Base-by-base conservation (phyloP, 202 grass and related monocot genomes). In the Bolboschoenoplectus hybrid region DNA sequence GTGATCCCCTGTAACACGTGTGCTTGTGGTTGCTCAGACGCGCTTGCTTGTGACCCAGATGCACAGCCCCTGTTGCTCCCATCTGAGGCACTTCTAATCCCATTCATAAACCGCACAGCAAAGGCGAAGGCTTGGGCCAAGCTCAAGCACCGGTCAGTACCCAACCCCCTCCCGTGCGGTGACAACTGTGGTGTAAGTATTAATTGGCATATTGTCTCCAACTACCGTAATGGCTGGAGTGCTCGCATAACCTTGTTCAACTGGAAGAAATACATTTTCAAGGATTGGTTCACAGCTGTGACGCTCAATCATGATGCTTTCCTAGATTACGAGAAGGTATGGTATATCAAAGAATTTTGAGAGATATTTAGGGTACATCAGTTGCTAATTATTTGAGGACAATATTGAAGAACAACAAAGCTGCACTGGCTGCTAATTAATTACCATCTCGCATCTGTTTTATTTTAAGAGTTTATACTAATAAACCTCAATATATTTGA, bases 141-240 rank as follows among this genome's bases (percentile, higher is more conserved):
- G 91, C 93, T 98, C 92, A 96, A 98, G 80, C 93, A 96, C 85
- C 64, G 63, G 26, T 65, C 63, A 0, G 60, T 94, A n/a, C 86
- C 91, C 8, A 89, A 86, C 84, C 90, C 87, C 0, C 87, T 91
- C 61, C 93, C 97, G 0, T 98, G 97, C 71, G 16, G 26, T 11
- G 97, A 98, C 70, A 77, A 82, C 85, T 98, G 97, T 80, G 97
- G 93, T 32, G 64, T 98, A 75, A 96, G 88, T 87, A 89, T 96
- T 85, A 98, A 98, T 87, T 98, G 97, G 97, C 93, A 98, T 87
- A n/a, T 96, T 47, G 65, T 92, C 53, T 94, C 90, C 69, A 92
- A 98, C 86, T 96, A 98, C 87, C 86, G 94, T 69, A 91, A 82
- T 10, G 97, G 97, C 0, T 98, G 97, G 97, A 85, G 91, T 0